These are phyloP conservation scores for Tilletiaria anomala DNA, from an alignment of 1,284 basidiomycete species.

Conservation along the genomic window DNA sequence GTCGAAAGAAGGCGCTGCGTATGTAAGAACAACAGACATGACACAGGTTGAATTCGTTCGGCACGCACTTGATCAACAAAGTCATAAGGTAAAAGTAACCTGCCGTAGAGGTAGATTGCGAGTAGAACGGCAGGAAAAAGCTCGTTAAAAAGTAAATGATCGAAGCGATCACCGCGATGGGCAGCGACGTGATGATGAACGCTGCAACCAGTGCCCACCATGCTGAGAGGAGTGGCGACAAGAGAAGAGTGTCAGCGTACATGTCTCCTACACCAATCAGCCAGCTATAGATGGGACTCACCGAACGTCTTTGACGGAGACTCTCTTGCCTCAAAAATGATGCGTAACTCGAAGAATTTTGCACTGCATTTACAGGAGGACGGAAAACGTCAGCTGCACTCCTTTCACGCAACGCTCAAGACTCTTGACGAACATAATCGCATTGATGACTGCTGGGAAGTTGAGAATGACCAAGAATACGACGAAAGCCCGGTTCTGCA, in stretches of 20 bases:
- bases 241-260: too few species aligned
- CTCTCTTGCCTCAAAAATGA: constrained; percentile 21
- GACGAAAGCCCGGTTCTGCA: constrained; percentile 15
- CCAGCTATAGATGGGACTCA: too few species aligned
- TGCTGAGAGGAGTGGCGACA: too few species aligned
- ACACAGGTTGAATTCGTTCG: too few species aligned
- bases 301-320: too few species aligned
- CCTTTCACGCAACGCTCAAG: too few species aligned
- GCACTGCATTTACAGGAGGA: too few species aligned
- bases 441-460: constrained; percentile 23
- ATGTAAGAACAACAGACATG: too few species aligned
- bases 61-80: constrained; percentile 7
- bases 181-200: constrained; percentile 13
- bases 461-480: constrained; percentile 19
- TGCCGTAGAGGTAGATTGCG: constrained; percentile 12
- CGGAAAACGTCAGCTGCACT: too few species aligned
- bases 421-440: constrained; percentile 22
- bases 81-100: constrained; percentile 27
- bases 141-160: constrained; percentile 34
- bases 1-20: too few species aligned
- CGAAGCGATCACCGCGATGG: constrained; percentile 24
- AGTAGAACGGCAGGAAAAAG: constrained; percentile 27
- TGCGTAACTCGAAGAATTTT: constrained; percentile 24
- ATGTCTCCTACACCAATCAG: too few species aligned
- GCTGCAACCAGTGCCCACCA: too few species aligned